Conservation (phyloP, 805 yeast genomes). For the Sugiyamaella marilandica region DNA sequence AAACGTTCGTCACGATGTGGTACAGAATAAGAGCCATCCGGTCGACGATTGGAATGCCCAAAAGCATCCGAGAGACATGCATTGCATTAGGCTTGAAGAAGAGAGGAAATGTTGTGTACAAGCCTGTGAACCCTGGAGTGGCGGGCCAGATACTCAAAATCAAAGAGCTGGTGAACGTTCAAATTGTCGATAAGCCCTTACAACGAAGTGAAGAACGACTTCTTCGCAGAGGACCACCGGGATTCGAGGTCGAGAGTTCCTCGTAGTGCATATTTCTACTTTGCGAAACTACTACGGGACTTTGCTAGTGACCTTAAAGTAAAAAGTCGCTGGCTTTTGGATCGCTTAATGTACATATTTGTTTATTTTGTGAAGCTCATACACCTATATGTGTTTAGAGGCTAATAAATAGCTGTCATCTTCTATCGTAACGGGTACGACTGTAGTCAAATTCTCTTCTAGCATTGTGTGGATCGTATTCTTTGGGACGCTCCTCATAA, state of each 20-base stretch:
- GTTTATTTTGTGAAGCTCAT: no score
- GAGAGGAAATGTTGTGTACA: slow-evolving; percentile 72
- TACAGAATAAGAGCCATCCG: slow-evolving; percentile 71
- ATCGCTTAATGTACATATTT: no score
- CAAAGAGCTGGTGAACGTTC: slow-evolving; percentile 82
- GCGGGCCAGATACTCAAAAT: slow-evolving; percentile 83
- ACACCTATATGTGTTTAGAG: no score
- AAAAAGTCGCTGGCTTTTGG: no score
- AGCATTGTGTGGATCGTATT: background rate
- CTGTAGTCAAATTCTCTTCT: background rate
- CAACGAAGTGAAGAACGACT: slow-evolving; percentile 42
- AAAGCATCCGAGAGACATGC: slow-evolving; percentile 57
- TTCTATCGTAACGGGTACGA: background rate
- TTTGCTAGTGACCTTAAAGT: background rate
- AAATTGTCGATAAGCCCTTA: slow-evolving; percentile 54
- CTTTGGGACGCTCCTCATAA: background rate
- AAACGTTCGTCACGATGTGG: slow-evolving; percentile 27
- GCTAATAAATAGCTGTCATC: background rate
- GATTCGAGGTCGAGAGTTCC: slow-evolving; percentile 28
- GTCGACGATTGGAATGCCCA: slow-evolving; percentile 83
- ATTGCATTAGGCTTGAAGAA: slow-evolving; percentile 67
- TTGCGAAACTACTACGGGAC: background rate
- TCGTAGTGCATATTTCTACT: background rate
- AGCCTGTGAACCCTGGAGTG: slow-evolving; percentile 63
- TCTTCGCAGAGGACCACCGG: slow-evolving; percentile 29